Base-by-base conservation (phyloP, 139 green algal species). In the Eudorina sp. region DNA sequence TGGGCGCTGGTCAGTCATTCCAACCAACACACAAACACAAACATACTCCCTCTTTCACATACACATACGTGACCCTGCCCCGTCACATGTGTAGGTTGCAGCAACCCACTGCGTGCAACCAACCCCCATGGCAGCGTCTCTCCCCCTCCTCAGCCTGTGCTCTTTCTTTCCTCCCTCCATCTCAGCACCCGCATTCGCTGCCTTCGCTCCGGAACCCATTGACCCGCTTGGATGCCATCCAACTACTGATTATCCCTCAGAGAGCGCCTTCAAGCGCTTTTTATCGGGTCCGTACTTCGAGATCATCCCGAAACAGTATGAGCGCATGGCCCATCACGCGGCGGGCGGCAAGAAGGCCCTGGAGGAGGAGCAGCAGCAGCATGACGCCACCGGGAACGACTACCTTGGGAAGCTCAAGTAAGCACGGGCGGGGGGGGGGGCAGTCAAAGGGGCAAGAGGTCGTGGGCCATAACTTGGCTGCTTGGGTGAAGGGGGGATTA, bases 281-380 rank as follows among this genome's bases (percentile, higher is more conserved):
- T 43, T 88, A 23, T 46, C 68, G 4, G 83, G 83, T 2, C 83
- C 83, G 11, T 88, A 74, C 46, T 88, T 81, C 83, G 64, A 82
- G 18, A 16, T 81, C 51, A 88, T 88, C 45, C 83, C 83, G 4
- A 16, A 34, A 0, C 46, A 88, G 34, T 81, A 73, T 25, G 68
- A 88, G 51, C 58, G 38, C n/a, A 14, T 82, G 1, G 21, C 53
- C 8, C 16, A 43, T 7, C 27, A 29, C 31, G 14, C 29, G 14
- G 14, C 16, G 0, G n/a, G 13, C 31, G 51, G 23, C 8, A 23
- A 72, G 27, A 23, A 23, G 4, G 53, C 7, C 34, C 36, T 13
- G 21, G 36, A 2, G 4, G 36, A 53, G 31, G 13, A 13, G 11
- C 7, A 77, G 38, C 14, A 51, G 69, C 9, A 19, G 14, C 38